Evolutionary conservation across 805 yeast genomes (phyloP).

Genomic region (Candida palmyrensis): DNA sequence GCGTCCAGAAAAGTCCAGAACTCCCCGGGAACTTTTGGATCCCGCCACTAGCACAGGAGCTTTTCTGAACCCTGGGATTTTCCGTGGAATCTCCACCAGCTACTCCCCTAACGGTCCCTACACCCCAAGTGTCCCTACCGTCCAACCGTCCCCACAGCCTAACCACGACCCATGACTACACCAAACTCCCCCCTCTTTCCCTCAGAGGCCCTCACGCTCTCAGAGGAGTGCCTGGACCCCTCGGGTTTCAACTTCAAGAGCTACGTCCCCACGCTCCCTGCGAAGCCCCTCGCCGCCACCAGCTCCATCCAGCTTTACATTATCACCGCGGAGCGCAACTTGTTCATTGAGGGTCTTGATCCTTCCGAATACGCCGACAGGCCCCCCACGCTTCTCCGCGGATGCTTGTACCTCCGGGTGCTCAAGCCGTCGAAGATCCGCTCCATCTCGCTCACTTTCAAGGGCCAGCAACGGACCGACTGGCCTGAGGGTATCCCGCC

Average conservation of each 20-base stretch:
- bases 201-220: slow-evolving; percentile 17
- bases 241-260: too few relatives aligned
- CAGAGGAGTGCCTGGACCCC: too few relatives aligned
- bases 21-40: too few relatives aligned
- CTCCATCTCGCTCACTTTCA: slow-evolving; percentile 53
- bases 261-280: slow-evolving; percentile 49
- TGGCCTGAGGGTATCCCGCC: slow-evolving; percentile 99
- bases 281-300: slow-evolving; percentile 54
- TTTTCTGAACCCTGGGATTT: too few relatives aligned
- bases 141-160: not conserved
- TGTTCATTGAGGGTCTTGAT: slow-evolving; percentile 80
- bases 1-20: too few relatives aligned
- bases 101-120: too few relatives aligned
- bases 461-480: slow-evolving; percentile 73
- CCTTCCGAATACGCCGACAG: slow-evolving; percentile 55
- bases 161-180: too few relatives aligned
- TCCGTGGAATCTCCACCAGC: too few relatives aligned
- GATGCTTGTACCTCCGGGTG: slow-evolving; percentile 66
- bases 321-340: slow-evolving; percentile 71
- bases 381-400: slow-evolving; percentile 79
- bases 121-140: too few relatives aligned
- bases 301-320: slow-evolving; percentile 67
- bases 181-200: slow-evolving; percentile 25
- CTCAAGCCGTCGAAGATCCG: slow-evolving; percentile 70
- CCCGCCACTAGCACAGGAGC: too few relatives aligned